phyloP scores from a whole-genome alignment of 257 asterid genomes.

The Salvia hispanica region DNA sequence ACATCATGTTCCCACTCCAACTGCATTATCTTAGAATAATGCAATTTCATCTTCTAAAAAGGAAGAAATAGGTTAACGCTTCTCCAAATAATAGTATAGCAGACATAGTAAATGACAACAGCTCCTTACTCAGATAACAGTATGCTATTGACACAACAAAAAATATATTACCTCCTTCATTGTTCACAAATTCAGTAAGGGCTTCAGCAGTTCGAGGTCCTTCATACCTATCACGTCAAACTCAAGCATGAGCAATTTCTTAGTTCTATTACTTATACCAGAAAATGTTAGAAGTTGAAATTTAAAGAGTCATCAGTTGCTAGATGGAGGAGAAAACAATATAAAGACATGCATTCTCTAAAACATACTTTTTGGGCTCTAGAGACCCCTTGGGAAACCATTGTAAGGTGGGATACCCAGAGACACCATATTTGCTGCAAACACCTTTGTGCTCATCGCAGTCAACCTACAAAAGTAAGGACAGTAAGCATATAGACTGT shows the following conservation, averaged over 20 bases:
- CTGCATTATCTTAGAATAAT: neutral
- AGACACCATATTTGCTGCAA: slow-evolving; percentile 78
- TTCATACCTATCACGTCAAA: slow-evolving; percentile 55
- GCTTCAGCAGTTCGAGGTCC: slow-evolving; percentile 70
- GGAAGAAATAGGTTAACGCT: neutral
- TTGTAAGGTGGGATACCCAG: slow-evolving; percentile 86
- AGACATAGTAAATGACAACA: neutral
- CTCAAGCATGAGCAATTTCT: slow-evolving; percentile 20
- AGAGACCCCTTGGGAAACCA: slow-evolving; percentile 92
- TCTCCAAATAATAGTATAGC: neutral
- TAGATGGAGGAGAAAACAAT: slow-evolving; percentile 16
- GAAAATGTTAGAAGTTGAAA: neutral
- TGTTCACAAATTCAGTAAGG: slow-evolving; percentile 67
- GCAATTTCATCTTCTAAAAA: neutral
- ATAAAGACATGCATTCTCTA: slow-evolving; percentile 2
- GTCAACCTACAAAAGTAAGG: slow-evolving; percentile 56
- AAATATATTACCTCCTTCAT: slow-evolving; percentile 69
- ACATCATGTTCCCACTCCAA: slow-evolving; percentile 1
- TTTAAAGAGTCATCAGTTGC: neutral
- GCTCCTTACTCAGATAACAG: neutral
- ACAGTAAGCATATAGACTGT: slow-evolving; percentile 1
- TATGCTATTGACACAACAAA: neutral
- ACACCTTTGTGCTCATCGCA: slow-evolving; percentile 81
- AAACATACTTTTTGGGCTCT: slow-evolving; percentile 74
- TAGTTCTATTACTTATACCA: neutral